Base-by-base conservation (phyloP, 2,329 filamentous ascomycete species). In the Xylaria sp. region DNA sequence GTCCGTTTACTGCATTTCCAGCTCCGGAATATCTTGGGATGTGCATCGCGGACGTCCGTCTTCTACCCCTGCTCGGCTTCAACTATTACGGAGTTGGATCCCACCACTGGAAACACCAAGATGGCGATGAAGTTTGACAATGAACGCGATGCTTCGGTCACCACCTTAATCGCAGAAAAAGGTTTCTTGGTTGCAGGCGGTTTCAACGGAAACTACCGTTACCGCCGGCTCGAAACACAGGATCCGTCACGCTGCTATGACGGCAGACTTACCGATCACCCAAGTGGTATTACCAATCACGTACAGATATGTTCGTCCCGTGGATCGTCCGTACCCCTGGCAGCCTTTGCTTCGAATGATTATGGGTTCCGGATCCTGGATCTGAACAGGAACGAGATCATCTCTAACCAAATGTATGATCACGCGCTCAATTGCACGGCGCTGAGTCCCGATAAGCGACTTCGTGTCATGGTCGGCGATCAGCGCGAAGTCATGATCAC, bases 381-480 rank as follows among this genome's bases (percentile, higher is more conserved):
- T 64, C 69, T 87, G 8, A 72, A 72, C 46, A 83, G 83, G 3
- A 82, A 88, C 62, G 81, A 76, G 23, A 84, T 89, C 62, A 75
- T 83, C 4, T 76, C 79, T 44, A 75, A 81, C 37, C 75, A 72
- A 51, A 71, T 66, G 57, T 91, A 87, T 70, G 73, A 79, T 0
- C 81, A 83, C 65, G 79, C 88, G 2, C 78, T 91, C 61, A 93
- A 93, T 73, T 91, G 88, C 74, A 83, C 87, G 0, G 85, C 88
- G 1, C 79, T 89, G 1, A 90, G 88, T 0, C 86, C 89, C 0
- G 86, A 92, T 69, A 80, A 84, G 57, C 84, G 89, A 2, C 77
- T 92, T 65, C 85, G 90, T 53, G 83, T 86, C 13, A 80, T 92
- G 63, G 89, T 91, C 0, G 89, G 90, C 52, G 90, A 93, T 67